Evolutionary conservation across 495 filamentous ascomycete genomes (phyloP).

Genomic region (Tetracladium marchalianum): DNA sequence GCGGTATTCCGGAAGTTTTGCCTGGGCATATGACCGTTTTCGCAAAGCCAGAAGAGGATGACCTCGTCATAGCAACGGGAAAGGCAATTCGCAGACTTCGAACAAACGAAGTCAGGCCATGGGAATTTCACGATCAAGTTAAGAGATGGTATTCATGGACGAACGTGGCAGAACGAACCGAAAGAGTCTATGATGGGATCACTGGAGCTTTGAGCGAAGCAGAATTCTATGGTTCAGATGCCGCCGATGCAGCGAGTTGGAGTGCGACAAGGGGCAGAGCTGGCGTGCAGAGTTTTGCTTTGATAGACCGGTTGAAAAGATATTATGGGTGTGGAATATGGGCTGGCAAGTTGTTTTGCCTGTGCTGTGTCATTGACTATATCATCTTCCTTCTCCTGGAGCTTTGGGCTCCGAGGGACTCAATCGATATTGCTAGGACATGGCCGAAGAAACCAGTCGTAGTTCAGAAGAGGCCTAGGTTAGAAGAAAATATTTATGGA

Average conservation of each 20-base stretch:
- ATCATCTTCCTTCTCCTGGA: conserved; percentile 80
- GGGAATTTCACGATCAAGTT: conserved; percentile 91
- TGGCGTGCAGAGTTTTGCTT: conserved; percentile 69
- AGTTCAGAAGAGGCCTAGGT: too few relatives aligned
- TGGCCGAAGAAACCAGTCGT: conserved; percentile 67
- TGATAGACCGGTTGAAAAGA: conserved; percentile 88
- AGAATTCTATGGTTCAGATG: conserved; percentile 77
- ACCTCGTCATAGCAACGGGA: conserved; percentile 73
- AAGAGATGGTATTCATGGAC: conserved; percentile 98
- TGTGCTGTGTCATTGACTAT: conserved; percentile 91
- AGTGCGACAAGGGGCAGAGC: conserved; percentile 64
- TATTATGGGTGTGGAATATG: conserved; percentile 99
- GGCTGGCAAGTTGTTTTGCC: conserved; percentile 93
- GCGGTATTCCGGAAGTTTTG: conserved; percentile 91
- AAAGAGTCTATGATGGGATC: conserved; percentile 91
- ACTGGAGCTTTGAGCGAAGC: conserved; percentile 70
- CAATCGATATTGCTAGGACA: conserved; percentile 78
- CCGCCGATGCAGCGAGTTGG: conserved; percentile 43
- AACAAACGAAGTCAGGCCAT: conserved; percentile 78
- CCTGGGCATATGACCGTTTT: conserved; percentile 92
- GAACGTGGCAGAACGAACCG: conserved; percentile 84
- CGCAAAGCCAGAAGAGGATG: conserved; percentile 86
- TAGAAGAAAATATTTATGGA: too few relatives aligned
- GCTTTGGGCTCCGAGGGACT: conserved; percentile 70
- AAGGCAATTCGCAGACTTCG: conserved; percentile 71